These are phyloP conservation scores for Sclerotinia borealis DNA, from an alignment of 2,329 filamentous ascomycete genomes.

Conservation along the genomic window DNA sequence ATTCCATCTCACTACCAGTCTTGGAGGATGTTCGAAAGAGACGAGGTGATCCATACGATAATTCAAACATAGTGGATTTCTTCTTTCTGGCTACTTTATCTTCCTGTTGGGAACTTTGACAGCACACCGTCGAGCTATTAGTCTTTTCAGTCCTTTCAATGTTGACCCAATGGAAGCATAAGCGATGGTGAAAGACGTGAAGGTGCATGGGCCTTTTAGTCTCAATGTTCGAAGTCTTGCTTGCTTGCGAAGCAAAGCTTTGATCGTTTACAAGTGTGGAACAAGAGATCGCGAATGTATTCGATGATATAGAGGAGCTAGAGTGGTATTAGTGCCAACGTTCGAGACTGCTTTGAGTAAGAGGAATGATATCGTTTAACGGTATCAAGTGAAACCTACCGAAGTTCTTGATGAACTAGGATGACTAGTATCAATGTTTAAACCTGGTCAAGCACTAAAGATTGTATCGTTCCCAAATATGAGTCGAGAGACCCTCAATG, in stretches of 20 bases:
- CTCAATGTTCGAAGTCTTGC: neutral
- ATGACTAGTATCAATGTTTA: neutral
- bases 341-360: neutral
- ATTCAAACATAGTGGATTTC: neutral
- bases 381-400: neutral
- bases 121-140: neutral
- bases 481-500: neutral
- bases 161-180: constrained; percentile 1
- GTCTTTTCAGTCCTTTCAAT: neutral
- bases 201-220: neutral
- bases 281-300: neutral
- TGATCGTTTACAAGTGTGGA: neutral
- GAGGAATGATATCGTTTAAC: neutral
- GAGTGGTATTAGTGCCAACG: neutral
- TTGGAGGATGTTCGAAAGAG: neutral
- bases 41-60: neutral
- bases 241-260: neutral
- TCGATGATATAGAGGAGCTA: neutral
- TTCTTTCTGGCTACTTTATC: neutral
- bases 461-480: neutral
- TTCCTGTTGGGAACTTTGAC: neutral
- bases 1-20: neutral
- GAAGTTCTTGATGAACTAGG: neutral
- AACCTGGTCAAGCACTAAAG: neutral
- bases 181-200: neutral